A percentile compares a stretch with the other conserved stretches of the same genome.
Evolutionary conservation across 768 basidiomycete genomes (phyloP).

Genomic region (Amylocystis lapponica): DNA sequence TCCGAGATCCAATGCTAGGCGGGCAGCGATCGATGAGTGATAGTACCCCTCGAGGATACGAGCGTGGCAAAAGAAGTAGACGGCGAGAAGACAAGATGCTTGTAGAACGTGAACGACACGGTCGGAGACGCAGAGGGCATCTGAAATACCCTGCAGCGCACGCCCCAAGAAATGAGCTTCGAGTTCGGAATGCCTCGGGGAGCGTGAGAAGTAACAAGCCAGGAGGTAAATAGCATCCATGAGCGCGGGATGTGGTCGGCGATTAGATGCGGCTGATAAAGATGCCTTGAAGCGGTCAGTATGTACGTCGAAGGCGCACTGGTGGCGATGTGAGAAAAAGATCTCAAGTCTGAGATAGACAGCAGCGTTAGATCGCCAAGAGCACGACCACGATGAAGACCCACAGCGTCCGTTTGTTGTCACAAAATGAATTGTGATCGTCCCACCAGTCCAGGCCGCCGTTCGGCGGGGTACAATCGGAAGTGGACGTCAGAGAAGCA

Average conservation of each 20-base stretch:
- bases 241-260: conserved; percentile 49
- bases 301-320: conserved; percentile 53
- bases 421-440: conserved; percentile 19
- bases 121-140: conserved; percentile 49
- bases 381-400: conserved; percentile 13
- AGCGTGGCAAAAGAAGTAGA: conserved; percentile 54
- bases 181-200: conserved; percentile 34
- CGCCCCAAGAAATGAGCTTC: conserved; percentile 45
- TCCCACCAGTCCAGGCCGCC: conserved; percentile 22
- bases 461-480: too few relatives aligned
- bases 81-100: conserved; percentile 52
- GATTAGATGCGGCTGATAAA: conserved; percentile 17
- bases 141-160: conserved; percentile 44
- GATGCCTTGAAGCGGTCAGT: conserved; percentile 38
- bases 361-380: conserved; percentile 1
- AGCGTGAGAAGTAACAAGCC: conserved; percentile 48
- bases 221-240: conserved; percentile 58
- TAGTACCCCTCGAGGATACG: conserved; percentile 55
- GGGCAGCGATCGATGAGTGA: conserved; percentile 53
- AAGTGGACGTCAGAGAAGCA: too few relatives aligned
- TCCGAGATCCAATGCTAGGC: conserved; percentile 56
- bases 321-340: conserved; percentile 51
- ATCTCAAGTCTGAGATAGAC: conserved; percentile 39
- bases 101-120: conserved; percentile 54
- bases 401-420: conserved; percentile 35